Conservation (phyloP, 2,329 filamentous ascomycete species). For the Monilinia aucupariae region DNA sequence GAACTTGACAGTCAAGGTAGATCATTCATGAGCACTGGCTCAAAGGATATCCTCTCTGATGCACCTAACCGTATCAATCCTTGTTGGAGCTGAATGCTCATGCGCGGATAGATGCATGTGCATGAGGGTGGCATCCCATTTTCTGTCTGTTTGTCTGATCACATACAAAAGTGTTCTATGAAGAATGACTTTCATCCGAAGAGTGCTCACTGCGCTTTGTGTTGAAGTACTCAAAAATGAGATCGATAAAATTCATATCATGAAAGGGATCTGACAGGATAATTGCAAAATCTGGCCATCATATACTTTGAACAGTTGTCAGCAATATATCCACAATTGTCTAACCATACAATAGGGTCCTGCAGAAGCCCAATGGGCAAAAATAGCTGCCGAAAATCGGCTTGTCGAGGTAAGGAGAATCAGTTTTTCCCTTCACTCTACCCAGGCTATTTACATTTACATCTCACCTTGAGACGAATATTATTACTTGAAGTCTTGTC, state of each 20-base stretch:
- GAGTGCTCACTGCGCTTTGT: background rate
- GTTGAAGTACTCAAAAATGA: background rate
- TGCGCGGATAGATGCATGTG: background rate
- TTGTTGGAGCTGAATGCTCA: background rate
- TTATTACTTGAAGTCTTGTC: slow-evolving; percentile 4
- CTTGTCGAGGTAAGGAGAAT: slow-evolving; percentile 3
- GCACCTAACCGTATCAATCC: background rate
- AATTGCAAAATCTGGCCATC: background rate
- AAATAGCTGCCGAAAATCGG: background rate
- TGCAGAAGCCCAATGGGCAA: too few species aligned
- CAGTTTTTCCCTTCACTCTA: background rate
- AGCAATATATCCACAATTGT: background rate
- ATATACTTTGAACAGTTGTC: background rate
- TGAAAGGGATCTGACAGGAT: background rate
- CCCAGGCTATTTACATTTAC: too few species aligned
- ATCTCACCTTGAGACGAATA: background rate
- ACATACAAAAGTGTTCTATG: background rate
- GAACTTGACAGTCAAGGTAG: background rate
- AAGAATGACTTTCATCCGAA: background rate
- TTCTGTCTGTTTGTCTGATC: background rate
- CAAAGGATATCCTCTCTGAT: background rate
- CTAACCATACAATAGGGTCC: background rate
- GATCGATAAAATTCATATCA: background rate
- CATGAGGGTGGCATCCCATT: background rate
- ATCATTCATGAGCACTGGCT: background rate